Evolutionary conservation across 2,329 filamentous ascomycete genomes (phyloP).

Genomic region (Plectosphaerella cucumerina): DNA sequence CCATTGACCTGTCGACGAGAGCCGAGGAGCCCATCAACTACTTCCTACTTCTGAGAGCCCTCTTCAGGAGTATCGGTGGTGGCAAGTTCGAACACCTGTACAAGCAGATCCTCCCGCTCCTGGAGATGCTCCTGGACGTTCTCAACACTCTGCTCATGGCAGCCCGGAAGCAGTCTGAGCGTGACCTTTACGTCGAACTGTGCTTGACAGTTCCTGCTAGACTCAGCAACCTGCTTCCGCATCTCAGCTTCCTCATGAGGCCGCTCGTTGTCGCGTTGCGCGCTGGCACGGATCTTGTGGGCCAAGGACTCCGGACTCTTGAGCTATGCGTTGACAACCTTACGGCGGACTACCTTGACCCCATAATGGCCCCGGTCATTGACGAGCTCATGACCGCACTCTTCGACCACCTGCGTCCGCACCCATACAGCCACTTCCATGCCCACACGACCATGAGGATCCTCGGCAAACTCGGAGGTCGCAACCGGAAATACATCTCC

Average conservation of each 20-base stretch:
- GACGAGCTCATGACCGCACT: conserved; percentile 97
- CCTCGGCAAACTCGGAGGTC: conserved; percentile 89
- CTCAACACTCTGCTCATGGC: conserved; percentile 92
- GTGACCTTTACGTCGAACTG: conserved; percentile 94
- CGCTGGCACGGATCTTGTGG: conserved; percentile 88
- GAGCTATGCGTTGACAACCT: conserved; percentile 98
- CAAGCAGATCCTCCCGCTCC: conserved; percentile 91
- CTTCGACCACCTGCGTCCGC: conserved; percentile 90
- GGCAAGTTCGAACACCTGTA: conserved; percentile 97
- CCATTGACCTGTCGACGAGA: conserved; percentile 90
- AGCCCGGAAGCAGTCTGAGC: conserved; percentile 82
- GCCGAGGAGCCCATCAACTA: conserved; percentile 99
- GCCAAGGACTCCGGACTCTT: conserved; percentile 86
- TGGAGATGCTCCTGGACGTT: conserved; percentile 97
- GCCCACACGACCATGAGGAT: conserved; percentile 98
- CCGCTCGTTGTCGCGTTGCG: conserved; percentile 93
- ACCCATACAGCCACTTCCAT: conserved; percentile 95
- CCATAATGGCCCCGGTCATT: conserved; percentile 98
- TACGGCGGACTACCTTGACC: conserved; percentile 94
- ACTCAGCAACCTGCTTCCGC: conserved; percentile 88
- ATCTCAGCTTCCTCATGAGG: conserved; percentile 94
- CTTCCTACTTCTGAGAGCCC: conserved; percentile 83
- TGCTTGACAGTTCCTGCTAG: conserved; percentile 93
- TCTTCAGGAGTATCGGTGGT: conserved; percentile 95
- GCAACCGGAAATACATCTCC: conserved; percentile 93